Conservation (phyloP, 768 basidiomycete genomes). For the Phaeolepiota aurea region DNA sequence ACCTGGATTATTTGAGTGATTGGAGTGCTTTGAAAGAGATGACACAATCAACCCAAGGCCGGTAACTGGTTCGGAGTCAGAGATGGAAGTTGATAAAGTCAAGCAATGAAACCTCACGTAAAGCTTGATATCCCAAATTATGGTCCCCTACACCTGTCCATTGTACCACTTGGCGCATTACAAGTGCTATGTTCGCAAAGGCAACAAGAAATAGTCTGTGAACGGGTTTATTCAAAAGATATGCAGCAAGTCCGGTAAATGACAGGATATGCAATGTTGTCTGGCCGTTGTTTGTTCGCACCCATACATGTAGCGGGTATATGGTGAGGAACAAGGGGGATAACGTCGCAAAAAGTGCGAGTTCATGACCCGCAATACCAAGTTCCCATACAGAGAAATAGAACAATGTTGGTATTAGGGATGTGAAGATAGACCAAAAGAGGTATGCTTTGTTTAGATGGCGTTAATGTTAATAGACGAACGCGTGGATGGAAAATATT, state of each 20-base stretch:
- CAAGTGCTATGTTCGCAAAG: conserved; percentile 38
- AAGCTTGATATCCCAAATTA: conserved; percentile 37
- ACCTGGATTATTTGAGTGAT: conserved; percentile 79
- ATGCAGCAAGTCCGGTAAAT: conserved; percentile 46
- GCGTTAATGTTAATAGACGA: conserved; percentile 6
- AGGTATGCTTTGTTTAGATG: conserved; percentile 47
- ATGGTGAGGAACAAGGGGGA: conserved; percentile 57
- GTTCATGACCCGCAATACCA: conserved; percentile 75
- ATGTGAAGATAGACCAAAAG: conserved; percentile 80
- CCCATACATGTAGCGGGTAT: conserved; percentile 33
- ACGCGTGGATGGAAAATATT: conserved; percentile 12
- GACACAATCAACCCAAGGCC: conserved; percentile 60
- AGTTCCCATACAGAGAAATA: conserved; percentile 93
- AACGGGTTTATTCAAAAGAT: conserved; percentile 37
- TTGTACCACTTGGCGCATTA: conserved; percentile 41
- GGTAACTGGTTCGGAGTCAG: conserved; percentile 34
- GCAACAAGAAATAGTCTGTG: conserved; percentile 51
- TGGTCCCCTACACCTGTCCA: conserved; percentile 31
- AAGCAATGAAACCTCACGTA: conserved; percentile 25
- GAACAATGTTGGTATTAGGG: conserved; percentile 72
- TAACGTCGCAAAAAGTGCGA: conserved; percentile 63
- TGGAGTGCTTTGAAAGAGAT: conserved; percentile 65
- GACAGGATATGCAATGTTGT: conserved; percentile 39
- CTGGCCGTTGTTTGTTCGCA: conserved; percentile 39
- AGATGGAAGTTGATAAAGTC: neutral